phyloP scores from a whole-genome alignment of 2,329 filamentous ascomycete genomes.

The Aspergillus hiratsukae region DNA sequence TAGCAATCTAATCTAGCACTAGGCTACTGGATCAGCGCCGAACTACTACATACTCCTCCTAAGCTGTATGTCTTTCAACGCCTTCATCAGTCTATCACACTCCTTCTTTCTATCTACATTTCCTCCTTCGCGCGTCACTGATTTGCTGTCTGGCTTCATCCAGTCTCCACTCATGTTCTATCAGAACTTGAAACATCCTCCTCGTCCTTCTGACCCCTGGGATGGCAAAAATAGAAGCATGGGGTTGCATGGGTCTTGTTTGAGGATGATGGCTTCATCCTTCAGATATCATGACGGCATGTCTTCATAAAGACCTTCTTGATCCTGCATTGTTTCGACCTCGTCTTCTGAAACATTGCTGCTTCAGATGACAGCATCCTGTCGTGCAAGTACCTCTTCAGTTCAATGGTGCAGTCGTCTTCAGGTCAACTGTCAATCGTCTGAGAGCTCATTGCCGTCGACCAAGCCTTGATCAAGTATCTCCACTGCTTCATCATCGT shows the following conservation, averaged over 20 bases:
- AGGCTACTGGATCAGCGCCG: too few relatives aligned
- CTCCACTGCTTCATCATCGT: not conserved
- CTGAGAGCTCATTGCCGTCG: not conserved
- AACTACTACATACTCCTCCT: too few relatives aligned
- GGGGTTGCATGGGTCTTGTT: conserved; percentile 4
- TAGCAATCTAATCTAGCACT: too few relatives aligned
- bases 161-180: too few relatives aligned
- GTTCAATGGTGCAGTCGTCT: not conserved
- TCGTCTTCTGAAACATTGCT: conserved; percentile 3
- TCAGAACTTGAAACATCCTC: not conserved
- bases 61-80: too few relatives aligned
- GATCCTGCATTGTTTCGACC: conserved; percentile 6
- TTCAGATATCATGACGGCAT: conserved; percentile 5
- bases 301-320: conserved; percentile 11
- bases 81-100: too few relatives aligned
- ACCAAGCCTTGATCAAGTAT: not conserved
- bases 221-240: conserved; percentile 12
- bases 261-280: conserved; percentile 1
- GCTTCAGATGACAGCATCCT: conserved; percentile 4
- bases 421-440: not conserved
- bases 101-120: too few relatives aligned
- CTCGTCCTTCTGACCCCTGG: not conserved
- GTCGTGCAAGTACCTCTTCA: not conserved
- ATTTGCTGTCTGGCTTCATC: too few relatives aligned
- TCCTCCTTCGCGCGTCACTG: too few relatives aligned